These are phyloP conservation scores for Tolypocladium inflatum DNA, from an alignment of 2,329 filamentous ascomycete genomes.

Conservation along the genomic window DNA sequence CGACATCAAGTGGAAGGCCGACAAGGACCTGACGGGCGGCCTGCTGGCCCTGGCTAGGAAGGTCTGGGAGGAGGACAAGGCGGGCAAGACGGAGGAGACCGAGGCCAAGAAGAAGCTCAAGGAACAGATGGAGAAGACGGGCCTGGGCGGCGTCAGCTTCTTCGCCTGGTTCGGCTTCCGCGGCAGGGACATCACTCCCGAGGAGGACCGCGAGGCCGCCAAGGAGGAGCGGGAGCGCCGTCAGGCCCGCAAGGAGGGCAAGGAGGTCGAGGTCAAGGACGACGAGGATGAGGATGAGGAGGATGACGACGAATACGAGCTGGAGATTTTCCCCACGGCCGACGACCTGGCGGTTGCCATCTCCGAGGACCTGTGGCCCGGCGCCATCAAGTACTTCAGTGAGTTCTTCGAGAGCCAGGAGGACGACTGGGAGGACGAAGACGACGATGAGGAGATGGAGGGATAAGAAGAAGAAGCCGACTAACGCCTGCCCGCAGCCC, in stretches of 20 bases:
- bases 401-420: slow-evolving; percentile 28
- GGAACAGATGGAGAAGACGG: slow-evolving; percentile 48
- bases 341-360: slow-evolving; percentile 74
- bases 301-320: slow-evolving; percentile 53
- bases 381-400: slow-evolving; percentile 88
- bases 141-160: slow-evolving; percentile 64
- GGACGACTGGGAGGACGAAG: not conserved
- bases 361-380: slow-evolving; percentile 81
- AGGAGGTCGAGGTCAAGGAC: slow-evolving; percentile 35
- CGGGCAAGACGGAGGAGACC: slow-evolving; percentile 31
- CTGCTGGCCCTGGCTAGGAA: slow-evolving; percentile 64
- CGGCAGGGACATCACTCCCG: slow-evolving; percentile 58
- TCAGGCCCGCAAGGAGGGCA: slow-evolving; percentile 36
- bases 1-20: slow-evolving; percentile 71
- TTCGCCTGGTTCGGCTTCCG: slow-evolving; percentile 84
- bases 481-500: not conserved
- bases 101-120: slow-evolving; percentile 40
- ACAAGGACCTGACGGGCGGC: slow-evolving; percentile 75
- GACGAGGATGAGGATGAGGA: slow-evolving; percentile 49
- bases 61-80: slow-evolving; percentile 52
- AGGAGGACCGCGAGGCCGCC: slow-evolving; percentile 56
- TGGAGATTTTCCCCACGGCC: slow-evolving; percentile 82
- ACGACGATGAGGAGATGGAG: not conserved
- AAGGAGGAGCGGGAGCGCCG: slow-evolving; percentile 53
- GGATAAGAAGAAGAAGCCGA: not conserved